Base-by-base conservation (phyloP, 495 filamentous ascomycete species). In the Penicillium steckii region DNA sequence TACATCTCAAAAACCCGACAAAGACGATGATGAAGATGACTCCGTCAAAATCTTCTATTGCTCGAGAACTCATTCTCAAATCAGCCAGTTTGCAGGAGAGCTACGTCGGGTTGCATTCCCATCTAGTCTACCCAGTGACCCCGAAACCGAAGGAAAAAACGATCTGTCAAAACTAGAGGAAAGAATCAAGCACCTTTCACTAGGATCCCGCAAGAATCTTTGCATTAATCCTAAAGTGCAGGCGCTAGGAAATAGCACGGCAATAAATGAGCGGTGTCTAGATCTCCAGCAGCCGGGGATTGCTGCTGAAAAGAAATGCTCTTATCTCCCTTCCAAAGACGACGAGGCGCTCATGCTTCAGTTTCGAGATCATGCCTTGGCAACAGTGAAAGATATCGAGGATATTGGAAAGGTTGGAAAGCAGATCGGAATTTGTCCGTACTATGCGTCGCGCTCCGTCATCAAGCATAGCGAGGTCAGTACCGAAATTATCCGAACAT, bases 181-280 rank as follows among this genome's bases (percentile, higher is more conserved):
- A 61, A 75, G 78, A 4, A 66, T 97, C 24, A 97, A 94, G 59
- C 89, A 97, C 56, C 69, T 98, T 3, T 85, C 91, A 0, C 71
- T 98, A 8, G 95, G 93, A 4, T 97, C 94, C 0, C 80, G 94
- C 23, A 96, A 93, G 59, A 91, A 91, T 52, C 76, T 98, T 2
- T 98, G 94, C 67, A 96, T 97, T 62, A 96, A 97, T 59, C 79
- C 88, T 3, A 81, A 83, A 22, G 93, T 98, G 13, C 73, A 76
- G 33, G 81, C 79, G 17, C 79, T 97, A 9, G 80, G 79, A 1
- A 89, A 81, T 55, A 72, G 85, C 15, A 86, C 87, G 0, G 90
- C 91, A 9, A 96, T 98, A 69, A 98, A 97, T 59, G 94, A 97
- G 69, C 76, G 87, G n/a, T 98, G 94, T 64, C 72, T 95, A 21